phyloP scores from a whole-genome alignment of 345 rosid genomes.

The Citrus trifoliata region DNA sequence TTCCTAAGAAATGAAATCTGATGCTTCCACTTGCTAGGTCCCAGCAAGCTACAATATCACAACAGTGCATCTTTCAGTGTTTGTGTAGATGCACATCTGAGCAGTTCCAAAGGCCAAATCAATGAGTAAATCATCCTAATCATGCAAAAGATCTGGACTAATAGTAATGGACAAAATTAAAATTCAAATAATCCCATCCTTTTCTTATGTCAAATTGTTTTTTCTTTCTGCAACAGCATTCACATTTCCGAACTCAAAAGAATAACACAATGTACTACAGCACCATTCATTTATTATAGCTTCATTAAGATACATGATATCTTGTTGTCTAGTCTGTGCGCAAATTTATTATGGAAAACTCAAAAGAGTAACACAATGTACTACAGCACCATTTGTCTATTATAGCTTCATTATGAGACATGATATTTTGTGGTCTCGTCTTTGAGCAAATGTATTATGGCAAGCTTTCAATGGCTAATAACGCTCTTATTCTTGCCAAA shows the following conservation, averaged over 20 bases:
- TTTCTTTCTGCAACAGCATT: neutral
- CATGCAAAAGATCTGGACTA: no score
- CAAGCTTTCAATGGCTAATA: neutral
- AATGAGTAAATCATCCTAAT: neutral
- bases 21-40: neutral
- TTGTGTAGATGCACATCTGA: neutral
- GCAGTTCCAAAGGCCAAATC: neutral
- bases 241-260: neutral
- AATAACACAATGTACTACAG: neutral
- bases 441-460: neutral
- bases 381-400: neutral
- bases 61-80: neutral
- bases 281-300: neutral
- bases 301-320: neutral
- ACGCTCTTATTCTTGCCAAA: neutral
- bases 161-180: neutral
- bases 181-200: neutral
- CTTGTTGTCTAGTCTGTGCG: no score
- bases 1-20: neutral
- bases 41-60: neutral
- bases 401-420: neutral
- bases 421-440: neutral
- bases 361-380: neutral
- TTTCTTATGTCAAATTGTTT: neutral
- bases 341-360: no score